Evolutionary conservation across 345 rosid genomes (phyloP).

Genomic region (Bruguiera parviflora): DNA sequence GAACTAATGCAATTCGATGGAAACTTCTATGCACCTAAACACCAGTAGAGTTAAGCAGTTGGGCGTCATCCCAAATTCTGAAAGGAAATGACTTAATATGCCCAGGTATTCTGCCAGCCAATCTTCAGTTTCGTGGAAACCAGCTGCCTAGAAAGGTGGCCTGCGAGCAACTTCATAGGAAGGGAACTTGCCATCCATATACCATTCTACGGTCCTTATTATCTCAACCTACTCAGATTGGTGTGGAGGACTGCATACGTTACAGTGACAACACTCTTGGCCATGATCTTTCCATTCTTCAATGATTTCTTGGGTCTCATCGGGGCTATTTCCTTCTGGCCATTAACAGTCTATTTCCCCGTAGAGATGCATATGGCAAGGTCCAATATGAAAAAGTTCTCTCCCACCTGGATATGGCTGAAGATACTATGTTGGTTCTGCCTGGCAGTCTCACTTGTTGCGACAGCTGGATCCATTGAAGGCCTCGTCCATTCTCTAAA

Average conservation of each 20-base stretch:
- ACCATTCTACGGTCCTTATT: constrained; percentile 41
- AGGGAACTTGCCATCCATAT: constrained; percentile 36
- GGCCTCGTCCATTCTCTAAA: constrained; percentile 54
- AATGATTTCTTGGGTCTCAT: constrained; percentile 72
- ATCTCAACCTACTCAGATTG: constrained; percentile 56
- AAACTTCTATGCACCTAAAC: background rate
- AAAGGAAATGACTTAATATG: background rate
- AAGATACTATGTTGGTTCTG: constrained; percentile 51
- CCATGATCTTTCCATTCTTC: constrained; percentile 93
- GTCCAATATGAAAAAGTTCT: constrained; percentile 43
- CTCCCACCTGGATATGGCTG: constrained; percentile 64
- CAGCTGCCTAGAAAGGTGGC: constrained; percentile 46
- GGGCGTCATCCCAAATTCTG: background rate
- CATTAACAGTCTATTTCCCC: constrained; percentile 82
- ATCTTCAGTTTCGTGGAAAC: constrained; percentile 60
- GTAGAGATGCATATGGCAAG: constrained; percentile 76
- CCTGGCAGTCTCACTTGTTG: constrained; percentile 55
- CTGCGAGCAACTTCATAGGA: constrained; percentile 55
- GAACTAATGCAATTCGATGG: too few relatives aligned
- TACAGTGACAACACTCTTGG: constrained; percentile 50
- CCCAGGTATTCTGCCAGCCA: constrained; percentile 76
- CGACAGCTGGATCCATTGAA: constrained; percentile 71
- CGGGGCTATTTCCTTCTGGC: constrained; percentile 81
- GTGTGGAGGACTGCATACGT: constrained; percentile 77
- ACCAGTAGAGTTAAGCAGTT: background rate